Base-by-base conservation (phyloP, 2,329 filamentous ascomycete species). In the Fusarium dlaminii region DNA sequence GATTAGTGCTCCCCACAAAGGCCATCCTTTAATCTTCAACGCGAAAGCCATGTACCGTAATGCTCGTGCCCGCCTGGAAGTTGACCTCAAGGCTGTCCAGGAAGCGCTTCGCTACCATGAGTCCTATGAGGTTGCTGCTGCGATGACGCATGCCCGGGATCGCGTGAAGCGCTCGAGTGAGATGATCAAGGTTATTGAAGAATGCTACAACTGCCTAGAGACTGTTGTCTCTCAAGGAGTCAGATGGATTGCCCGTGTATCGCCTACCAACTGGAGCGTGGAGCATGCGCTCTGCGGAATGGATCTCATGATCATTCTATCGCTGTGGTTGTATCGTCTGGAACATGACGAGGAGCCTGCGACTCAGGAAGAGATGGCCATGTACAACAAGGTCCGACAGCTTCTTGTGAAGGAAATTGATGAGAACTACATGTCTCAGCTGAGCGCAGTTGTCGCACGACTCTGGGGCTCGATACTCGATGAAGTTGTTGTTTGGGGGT, bases 401-500 rank as follows among this genome's bases (percentile, higher is more conserved):
- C 87, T 98, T 78, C 97, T 97, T 80, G 94, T 96, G 78, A 96
- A 97, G 80, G 95, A 98, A 80, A 90, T 94, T 61, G 92, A 96
- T 67, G 94, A 97, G 79, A 88, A 91, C 30, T 94, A 94, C 82
- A 92, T 92, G 74, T 88, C 91, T 59, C 95, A 97, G 82, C 87
- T 99, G 77, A 98, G 96, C 86, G 96, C 95, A n/a, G 94, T 94
- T 59, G 96, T 99, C 48, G 95, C 96, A 72, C 91, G 94, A 79
- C 90, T 98, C 51, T 99, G 96, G 96, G 96, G 96, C 78, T 96
- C 94, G 74, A 98, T 98, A 93, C 91, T 98, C 75, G 96, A 98
- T 81, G 96, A 98, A 85, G 96, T 98, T 73, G 96, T 98, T 77
- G 96, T 99, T 70, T 98, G 96, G 96, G 96, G 96, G 95, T 98